A percentile compares a stretch with the other conserved stretches of the same genome.
Evolutionary conservation across 2,329 filamentous ascomycete species (phyloP).

Genomic region (Rutstroemia sp.): DNA sequence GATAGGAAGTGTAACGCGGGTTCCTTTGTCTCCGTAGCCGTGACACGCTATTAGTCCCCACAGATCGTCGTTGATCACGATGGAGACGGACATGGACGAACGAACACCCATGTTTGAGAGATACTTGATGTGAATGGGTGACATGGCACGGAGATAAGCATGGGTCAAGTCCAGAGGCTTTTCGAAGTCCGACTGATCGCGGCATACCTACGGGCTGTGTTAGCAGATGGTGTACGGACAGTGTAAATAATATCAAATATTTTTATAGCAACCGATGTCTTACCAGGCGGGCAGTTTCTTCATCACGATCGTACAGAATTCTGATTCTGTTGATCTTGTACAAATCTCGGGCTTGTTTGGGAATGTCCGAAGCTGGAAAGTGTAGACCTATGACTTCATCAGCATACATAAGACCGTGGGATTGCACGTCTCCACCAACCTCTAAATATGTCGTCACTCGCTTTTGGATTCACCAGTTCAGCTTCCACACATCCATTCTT

Average conservation of each 20-base stretch:
- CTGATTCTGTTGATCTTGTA: slow-evolving; percentile 88
- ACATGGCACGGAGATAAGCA: slow-evolving; percentile 82
- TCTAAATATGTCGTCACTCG: slow-evolving; percentile 78
- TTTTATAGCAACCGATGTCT: neutral
- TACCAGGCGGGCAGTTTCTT: slow-evolving; percentile 64
- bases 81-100: slow-evolving; percentile 89
- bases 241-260: neutral
- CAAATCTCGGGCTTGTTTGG: slow-evolving; percentile 74
- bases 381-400: neutral
- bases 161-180: slow-evolving; percentile 61
- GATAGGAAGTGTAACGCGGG: slow-evolving; percentile 3
- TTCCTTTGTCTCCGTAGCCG: slow-evolving; percentile 67
- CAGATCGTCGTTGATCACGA: slow-evolving; percentile 75
- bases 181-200: slow-evolving; percentile 64
- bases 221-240: neutral
- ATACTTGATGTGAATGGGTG: slow-evolving; percentile 84
- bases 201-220: slow-evolving; percentile 49
- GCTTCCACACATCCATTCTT: slow-evolving; percentile 61
- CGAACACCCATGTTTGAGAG: slow-evolving; percentile 82
- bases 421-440: slow-evolving; percentile 48
- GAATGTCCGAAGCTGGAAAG: slow-evolving; percentile 75
- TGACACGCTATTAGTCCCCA: slow-evolving; percentile 89
- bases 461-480: slow-evolving; percentile 75
- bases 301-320: slow-evolving; percentile 77
- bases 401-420: neutral